phyloP scores from a whole-genome alignment of 805 yeast species.

The Cyberlindnera suaveolens region DNA sequence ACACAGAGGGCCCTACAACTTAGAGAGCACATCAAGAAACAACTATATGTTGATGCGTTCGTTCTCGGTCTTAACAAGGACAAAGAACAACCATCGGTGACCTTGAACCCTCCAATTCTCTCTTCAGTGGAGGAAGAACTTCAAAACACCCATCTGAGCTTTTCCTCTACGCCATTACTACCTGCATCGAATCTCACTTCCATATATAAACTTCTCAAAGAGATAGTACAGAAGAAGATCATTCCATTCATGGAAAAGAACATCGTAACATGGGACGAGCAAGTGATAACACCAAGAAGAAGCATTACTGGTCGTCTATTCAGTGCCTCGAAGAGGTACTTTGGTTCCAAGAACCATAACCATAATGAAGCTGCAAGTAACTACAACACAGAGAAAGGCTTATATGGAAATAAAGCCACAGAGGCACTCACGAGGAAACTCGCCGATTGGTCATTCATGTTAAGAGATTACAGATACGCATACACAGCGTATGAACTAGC shows the following conservation, averaged over 20 bases:
- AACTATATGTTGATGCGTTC: conserved; percentile 29
- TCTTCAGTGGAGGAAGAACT: conserved; percentile 43
- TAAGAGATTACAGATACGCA: conserved; percentile 84
- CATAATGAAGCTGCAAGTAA: conserved; percentile 23
- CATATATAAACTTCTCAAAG: conserved; percentile 18
- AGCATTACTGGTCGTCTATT: conserved; percentile 72
- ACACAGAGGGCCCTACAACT: conserved; percentile 35
- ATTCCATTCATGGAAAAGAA: conserved; percentile 84
- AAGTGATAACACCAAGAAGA: conserved; percentile 65
- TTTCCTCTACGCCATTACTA: conserved; percentile 8
- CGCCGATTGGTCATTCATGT: conserved; percentile 90
- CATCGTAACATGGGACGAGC: conserved; percentile 81
- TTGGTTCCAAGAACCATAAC: conserved; percentile 21
- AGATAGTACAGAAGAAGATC: conserved; percentile 31
- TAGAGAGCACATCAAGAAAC: conserved; percentile 30
- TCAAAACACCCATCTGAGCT: conserved; percentile 13
- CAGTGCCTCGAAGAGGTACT: conserved; percentile 58
- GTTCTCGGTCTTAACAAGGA: conserved; percentile 12
- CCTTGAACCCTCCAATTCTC: conserved; percentile 28
- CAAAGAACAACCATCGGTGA: conserved; percentile 8
- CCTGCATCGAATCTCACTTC: conserved; percentile 10
- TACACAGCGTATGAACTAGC: conserved; percentile 77
- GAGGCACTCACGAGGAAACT: conserved; percentile 75
- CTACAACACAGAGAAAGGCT: conserved; percentile 48
- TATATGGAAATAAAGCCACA: conserved; percentile 53